Percentiles rank a stretch among this genome's conserved stretches.
These are phyloP conservation scores for Colletotrichum melonis DNA, from an alignment of 2,329 filamentous ascomycete species.

Conservation along the genomic window DNA sequence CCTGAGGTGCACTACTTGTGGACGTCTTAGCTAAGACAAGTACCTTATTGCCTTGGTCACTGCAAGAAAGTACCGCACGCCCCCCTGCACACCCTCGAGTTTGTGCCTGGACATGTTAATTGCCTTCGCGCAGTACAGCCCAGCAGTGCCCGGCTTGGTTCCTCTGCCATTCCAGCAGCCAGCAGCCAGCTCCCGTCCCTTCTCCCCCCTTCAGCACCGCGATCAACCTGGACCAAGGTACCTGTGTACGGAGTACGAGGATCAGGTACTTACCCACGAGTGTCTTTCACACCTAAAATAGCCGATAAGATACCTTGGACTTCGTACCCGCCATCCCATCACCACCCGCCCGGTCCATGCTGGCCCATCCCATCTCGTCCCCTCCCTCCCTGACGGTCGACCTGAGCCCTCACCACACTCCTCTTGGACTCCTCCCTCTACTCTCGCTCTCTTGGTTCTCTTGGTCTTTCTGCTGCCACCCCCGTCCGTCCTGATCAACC, in stretches of 20 bases:
- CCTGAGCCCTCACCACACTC: neutral
- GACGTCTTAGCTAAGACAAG: neutral
- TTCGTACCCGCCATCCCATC: constrained; percentile 12
- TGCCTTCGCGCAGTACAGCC: neutral
- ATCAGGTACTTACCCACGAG: neutral
- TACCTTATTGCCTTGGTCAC: neutral
- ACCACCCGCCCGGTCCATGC: neutral
- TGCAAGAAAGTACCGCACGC: neutral
- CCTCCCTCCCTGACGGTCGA: neutral
- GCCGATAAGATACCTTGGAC: neutral
- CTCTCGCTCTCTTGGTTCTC: neutral
- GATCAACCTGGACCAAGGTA: neutral
- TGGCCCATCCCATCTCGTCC: constrained; percentile 26
- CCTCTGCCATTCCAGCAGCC: constrained; percentile 21
- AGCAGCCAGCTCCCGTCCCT: constrained; percentile 3
- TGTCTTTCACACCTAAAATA: neutral
- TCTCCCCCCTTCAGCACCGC: neutral
- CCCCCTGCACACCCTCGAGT: neutral
- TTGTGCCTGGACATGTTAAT: constrained; percentile 23
- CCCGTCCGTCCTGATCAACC: constrained; percentile 13
- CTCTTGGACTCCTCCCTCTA: neutral
- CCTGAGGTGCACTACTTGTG: neutral
- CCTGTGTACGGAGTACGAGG: too few species aligned
- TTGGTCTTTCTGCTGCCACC: constrained; percentile 18
- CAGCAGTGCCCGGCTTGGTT: constrained; percentile 20